Conservation (phyloP, 495 filamentous ascomycete species). For the Lindgomyces ingoldianus region DNA sequence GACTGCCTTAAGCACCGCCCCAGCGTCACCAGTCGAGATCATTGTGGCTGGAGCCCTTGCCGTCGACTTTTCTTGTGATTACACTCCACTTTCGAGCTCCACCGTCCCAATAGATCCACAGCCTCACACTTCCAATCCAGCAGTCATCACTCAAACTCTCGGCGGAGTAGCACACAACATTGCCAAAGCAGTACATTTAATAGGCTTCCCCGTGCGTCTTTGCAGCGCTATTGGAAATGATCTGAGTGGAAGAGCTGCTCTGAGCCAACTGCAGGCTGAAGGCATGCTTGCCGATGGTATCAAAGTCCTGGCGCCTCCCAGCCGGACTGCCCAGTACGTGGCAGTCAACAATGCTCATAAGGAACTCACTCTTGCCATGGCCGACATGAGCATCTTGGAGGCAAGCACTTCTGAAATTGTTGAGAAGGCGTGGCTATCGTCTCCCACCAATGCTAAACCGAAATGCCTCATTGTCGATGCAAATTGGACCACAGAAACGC, state of each 20-base stretch:
- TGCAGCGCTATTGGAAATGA: conserved; percentile 79
- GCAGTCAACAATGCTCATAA: conserved; percentile 82
- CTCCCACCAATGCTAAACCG: conserved; percentile 43
- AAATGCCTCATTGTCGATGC: conserved; percentile 79
- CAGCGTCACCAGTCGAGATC: conserved; percentile 53
- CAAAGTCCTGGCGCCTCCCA: conserved; percentile 53
- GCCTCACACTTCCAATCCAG: conserved; percentile 82
- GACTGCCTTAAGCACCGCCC: not conserved
- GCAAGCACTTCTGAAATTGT: conserved; percentile 38
- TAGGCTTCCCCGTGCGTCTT: conserved; percentile 61
- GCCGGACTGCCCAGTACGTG: conserved; percentile 84
- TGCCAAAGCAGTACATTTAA: conserved; percentile 70
- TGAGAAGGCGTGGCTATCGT: conserved; percentile 18
- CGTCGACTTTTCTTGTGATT: conserved; percentile 85
- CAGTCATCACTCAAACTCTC: conserved; percentile 73
- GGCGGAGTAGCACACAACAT: conserved; percentile 97
- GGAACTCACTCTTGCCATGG: conserved; percentile 82
- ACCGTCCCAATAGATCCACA: conserved; percentile 51
- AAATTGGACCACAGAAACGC: conserved; percentile 69
- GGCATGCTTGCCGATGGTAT: conserved; percentile 68
- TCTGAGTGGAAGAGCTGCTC: conserved; percentile 68
- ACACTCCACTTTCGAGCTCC: conserved; percentile 49
- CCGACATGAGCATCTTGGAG: conserved; percentile 88
- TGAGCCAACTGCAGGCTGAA: conserved; percentile 59
- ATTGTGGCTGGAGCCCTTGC: conserved; percentile 87